These are phyloP conservation scores for Curvularia lunata DNA, from an alignment of 2,329 filamentous ascomycete species.

Conservation along the genomic window DNA sequence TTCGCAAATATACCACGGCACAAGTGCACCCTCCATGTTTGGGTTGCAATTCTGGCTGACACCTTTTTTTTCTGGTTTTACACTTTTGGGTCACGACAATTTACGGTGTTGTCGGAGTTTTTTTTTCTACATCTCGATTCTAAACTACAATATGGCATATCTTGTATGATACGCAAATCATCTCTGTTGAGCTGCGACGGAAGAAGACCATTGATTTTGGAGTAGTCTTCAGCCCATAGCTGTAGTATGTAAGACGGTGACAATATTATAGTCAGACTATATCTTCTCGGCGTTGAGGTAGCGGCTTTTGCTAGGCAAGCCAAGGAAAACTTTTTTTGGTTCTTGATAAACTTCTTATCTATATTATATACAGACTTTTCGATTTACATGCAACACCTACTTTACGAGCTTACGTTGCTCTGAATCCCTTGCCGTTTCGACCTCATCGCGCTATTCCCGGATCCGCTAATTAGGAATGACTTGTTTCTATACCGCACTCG, in stretches of 20 bases:
- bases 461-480: neutral
- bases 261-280: neutral
- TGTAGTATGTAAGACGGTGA: neutral
- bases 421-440: neutral
- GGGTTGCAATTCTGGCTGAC: conserved; percentile 1
- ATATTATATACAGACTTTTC: neutral
- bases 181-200: neutral
- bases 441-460: neutral
- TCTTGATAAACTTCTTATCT: neutral
- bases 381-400: neutral
- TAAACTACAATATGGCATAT: conserved; percentile 1
- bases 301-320: neutral
- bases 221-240: neutral
- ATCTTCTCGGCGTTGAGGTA: neutral
- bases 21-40: conserved; percentile 3
- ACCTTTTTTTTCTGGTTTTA: neutral
- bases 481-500: neutral
- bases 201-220: conserved; percentile 1
- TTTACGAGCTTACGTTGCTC: neutral
- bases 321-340: neutral
- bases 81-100: conserved; percentile 1
- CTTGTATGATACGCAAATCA: conserved; percentile 2
- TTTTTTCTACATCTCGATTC: conserved; percentile 1
- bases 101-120: neutral
- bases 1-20: conserved; percentile 17